Percentiles rank a stretch among this genome's conserved stretches.
phyloP scores from a whole-genome alignment of 495 filamentous ascomycete species.

The Opeltia flavorubescens region DNA sequence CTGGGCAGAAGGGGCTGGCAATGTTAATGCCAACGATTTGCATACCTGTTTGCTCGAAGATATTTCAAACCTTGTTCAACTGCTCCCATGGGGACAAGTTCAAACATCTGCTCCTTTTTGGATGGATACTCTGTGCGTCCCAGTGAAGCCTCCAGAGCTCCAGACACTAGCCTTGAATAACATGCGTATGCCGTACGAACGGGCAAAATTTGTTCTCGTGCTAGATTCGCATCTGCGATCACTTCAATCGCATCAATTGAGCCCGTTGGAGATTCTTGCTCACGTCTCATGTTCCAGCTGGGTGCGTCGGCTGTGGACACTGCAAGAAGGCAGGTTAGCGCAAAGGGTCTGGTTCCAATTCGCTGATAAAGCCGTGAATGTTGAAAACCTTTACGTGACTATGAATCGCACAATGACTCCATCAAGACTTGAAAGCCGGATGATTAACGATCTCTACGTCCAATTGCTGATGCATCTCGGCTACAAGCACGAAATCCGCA shows the following conservation, averaged over 20 bases:
- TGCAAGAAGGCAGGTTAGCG: constrained; percentile 6
- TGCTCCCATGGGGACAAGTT: neutral
- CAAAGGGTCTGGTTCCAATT: constrained; percentile 3
- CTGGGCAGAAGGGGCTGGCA: constrained; percentile 3
- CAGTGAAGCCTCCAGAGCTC: neutral
- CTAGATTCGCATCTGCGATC: neutral
- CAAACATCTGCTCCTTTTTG: neutral
- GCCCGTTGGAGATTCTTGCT: neutral
- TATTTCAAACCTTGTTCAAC: neutral
- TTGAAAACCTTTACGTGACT: neutral
- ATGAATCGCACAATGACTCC: neutral
- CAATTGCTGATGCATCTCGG: neutral
- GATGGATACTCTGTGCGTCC: constrained; percentile 3
- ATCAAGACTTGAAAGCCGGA: neutral
- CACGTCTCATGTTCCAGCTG: constrained; percentile 4
- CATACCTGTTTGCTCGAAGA: constrained; percentile 1
- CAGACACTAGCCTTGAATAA: constrained; percentile 2
- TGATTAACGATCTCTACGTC: neutral
- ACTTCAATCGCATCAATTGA: neutral
- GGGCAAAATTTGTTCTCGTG: constrained; percentile 1
- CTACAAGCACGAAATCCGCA: neutral
- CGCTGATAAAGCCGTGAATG: constrained; percentile 1
- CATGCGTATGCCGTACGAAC: constrained; percentile 3
- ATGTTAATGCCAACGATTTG: constrained; percentile 1
- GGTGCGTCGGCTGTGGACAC: constrained; percentile 7